Base-by-base conservation (phyloP, 768 basidiomycete genomes). In the Leccinum aurantiacum region DNA sequence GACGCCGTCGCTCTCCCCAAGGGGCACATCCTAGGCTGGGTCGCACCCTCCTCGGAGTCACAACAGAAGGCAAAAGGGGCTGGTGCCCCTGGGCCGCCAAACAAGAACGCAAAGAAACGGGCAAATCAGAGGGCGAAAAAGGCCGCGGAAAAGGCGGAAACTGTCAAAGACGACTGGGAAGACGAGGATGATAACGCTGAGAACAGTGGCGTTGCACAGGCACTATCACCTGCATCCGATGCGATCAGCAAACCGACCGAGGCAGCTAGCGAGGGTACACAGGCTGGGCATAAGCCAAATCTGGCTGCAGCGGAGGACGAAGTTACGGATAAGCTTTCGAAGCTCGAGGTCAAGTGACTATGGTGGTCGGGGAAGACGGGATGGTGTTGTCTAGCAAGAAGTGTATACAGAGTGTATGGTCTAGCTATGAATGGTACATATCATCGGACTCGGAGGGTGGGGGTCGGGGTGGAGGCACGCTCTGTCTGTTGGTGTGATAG, bases 11-110 rank as follows among this genome's bases (percentile, higher is more conserved):
- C 81, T 3, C 74, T 90, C 6, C 86, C 90, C 33, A 89, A 90
- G 71, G 89, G 90, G n/a, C 88, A 90, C 67, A 85, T 93, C 66
- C 78, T 92, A 58, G 90, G 94, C 48, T 92, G 91, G 91, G 76
- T 81, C 13, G 82, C 91, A 27, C 84, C 89, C 14, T 75, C 89
- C 14, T 75, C 85, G 2, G 73, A 81, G 27, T 65, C 77, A 5
- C 69, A 76, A 24, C 63, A 57, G 27, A 69, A 72, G 52, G 58
- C 62, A 10, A 64, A 70, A 8, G 74, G 75, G 7, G 68, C 79
- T 24, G 61, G 67, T 27, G 53, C 60, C 10, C 46, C 72, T 9
- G 29, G 29, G 65, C 77, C 83, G 2, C 74, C 87, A 68, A 85
- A 88, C 74, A 94, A 95, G 78, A 89, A 90, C 50, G 91, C 87